phyloP scores from a whole-genome alignment of 1,139 yeast species.

The Sporopachydermia cereana region DNA sequence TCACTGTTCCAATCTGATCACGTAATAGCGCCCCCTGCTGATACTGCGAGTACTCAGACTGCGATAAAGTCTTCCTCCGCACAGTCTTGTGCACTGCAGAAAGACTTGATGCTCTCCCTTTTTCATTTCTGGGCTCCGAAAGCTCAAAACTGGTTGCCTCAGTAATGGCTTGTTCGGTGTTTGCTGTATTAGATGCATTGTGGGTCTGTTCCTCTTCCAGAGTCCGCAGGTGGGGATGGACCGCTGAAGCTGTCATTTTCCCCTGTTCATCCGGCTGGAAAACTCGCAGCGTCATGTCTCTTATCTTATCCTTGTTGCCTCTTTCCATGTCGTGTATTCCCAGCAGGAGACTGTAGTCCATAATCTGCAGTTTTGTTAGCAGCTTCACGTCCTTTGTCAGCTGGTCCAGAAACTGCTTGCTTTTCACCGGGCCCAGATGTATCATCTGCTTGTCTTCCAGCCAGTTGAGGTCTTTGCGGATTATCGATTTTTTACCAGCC shows the following conservation, averaged over 20 bases:
- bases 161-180: constrained; percentile 14
- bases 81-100: constrained; percentile 14
- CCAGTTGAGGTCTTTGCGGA: constrained; percentile 85
- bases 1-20: neutral
- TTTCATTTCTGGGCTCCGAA: constrained; percentile 6
- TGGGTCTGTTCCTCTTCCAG: constrained; percentile 7
- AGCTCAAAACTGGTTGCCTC: constrained; percentile 8
- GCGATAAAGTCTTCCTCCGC: constrained; percentile 25
- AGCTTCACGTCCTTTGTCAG: constrained; percentile 64
- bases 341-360: constrained; percentile 87
- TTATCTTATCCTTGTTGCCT: constrained; percentile 36
- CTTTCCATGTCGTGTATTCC: constrained; percentile 72
- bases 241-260: constrained; percentile 11
- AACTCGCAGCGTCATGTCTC: constrained; percentile 26
- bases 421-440: constrained; percentile 61
- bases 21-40: neutral
- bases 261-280: constrained; percentile 23
- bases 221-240: too few species aligned
- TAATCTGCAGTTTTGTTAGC: constrained; percentile 63
- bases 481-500: constrained; percentile 17
- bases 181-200: constrained; percentile 11
- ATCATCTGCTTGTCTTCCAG: constrained; percentile 51
- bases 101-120: constrained; percentile 2
- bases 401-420: constrained; percentile 50
- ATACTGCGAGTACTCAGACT: constrained; percentile 14